Evolutionary conservation across 805 yeast genomes (phyloP).

Genomic region (Zygosaccharomyces kombuchaensis): DNA sequence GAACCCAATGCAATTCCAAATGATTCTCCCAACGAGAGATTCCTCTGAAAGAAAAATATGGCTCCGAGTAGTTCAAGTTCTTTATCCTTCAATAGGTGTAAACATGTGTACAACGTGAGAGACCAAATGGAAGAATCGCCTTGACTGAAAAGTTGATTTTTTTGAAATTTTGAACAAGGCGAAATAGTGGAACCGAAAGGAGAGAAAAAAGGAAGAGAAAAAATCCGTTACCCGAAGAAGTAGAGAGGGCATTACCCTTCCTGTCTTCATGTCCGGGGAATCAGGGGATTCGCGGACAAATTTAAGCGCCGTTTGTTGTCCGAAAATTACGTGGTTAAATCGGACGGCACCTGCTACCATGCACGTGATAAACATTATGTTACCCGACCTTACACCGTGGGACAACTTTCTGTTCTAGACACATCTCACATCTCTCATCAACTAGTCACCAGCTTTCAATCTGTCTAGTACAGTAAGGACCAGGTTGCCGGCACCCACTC

Average conservation of each 20-base stretch:
- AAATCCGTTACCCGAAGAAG: not conserved
- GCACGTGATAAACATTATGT: not conserved
- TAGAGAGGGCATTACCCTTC: not conserved
- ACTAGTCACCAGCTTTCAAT: not conserved
- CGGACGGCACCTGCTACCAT: not conserved
- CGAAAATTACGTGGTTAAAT: not conserved
- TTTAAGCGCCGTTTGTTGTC: not conserved
- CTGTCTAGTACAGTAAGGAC: not conserved
- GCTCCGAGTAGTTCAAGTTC: not conserved
- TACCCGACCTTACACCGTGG: not conserved
- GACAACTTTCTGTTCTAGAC: not conserved
- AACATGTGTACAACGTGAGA: not conserved
- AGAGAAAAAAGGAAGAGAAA: not conserved
- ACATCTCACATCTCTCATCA: not conserved
- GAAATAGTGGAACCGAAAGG: not conserved
- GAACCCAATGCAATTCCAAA: not conserved
- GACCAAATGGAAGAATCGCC: not conserved
- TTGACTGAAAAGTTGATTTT: not conserved
- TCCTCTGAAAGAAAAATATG: not conserved
- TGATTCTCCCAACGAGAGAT: not conserved
- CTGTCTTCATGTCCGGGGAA: not conserved
- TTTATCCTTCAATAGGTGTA: not conserved
- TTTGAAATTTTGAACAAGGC: not conserved
- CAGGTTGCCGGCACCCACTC: slow-evolving; percentile 10
- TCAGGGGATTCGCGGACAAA: not conserved